A percentile compares a stretch with the other conserved stretches of the same genome.
phyloP scores from a whole-genome alignment of 768 basidiomycete species.

The Lactarius deliciosus region DNA sequence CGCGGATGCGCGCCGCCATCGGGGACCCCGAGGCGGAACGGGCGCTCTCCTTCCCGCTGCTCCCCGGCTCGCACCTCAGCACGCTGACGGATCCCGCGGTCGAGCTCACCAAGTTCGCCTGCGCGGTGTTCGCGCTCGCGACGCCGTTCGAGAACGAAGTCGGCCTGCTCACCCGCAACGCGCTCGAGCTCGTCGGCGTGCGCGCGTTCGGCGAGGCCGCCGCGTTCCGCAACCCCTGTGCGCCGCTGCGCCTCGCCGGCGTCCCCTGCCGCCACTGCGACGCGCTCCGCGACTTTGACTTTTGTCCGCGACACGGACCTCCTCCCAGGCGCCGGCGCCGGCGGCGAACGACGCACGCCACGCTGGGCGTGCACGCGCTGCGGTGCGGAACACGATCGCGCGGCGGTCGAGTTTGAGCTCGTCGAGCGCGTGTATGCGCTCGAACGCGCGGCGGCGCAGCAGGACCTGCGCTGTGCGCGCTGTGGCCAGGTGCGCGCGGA shows the following conservation, averaged over 20 bases:
- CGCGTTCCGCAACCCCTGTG: constrained; percentile 87
- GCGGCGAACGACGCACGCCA: constrained; percentile 42
- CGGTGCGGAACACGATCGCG: constrained; percentile 84
- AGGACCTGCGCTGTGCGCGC: constrained; percentile 85
- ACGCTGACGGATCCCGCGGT: constrained; percentile 76
- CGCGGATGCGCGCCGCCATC: constrained; percentile 58
- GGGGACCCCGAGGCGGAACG: constrained; percentile 52
- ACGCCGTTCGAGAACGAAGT: constrained; percentile 85
- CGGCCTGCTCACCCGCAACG: constrained; percentile 82
- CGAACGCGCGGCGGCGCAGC: constrained; percentile 76
- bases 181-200: constrained; percentile 83
- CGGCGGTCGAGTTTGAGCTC: constrained; percentile 81
- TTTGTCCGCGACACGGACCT: constrained; percentile 90
- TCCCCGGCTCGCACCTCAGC: constrained; percentile 83
- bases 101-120: constrained; percentile 86
- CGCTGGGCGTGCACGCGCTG: constrained; percentile 75
- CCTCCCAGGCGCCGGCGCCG: constrained; percentile 37
- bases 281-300: constrained; percentile 84
- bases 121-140: constrained; percentile 77
- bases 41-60: constrained; percentile 76
- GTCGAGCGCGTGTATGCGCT: constrained; percentile 71
- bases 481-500: constrained; percentile 91
- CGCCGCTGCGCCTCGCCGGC: constrained; percentile 78
- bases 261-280: constrained; percentile 91
- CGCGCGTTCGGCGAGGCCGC: constrained; percentile 87